Conservation (phyloP, 352 stramenopile species). For the Pythium brassicae region DNA sequence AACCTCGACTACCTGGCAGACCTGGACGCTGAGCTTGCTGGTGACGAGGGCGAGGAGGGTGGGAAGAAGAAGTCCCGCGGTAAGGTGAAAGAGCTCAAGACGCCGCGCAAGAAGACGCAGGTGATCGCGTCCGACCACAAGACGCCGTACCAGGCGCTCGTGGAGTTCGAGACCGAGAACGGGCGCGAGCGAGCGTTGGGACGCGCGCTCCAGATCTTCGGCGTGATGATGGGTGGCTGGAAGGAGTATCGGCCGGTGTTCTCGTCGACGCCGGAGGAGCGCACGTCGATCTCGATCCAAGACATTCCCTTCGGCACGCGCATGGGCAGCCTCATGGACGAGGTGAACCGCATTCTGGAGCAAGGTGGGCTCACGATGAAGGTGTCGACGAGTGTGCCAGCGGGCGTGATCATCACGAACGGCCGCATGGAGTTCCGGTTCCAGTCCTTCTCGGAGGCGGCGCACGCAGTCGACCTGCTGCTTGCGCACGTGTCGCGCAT, state of each 20-base stretch:
- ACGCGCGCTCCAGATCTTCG: slow-evolving; percentile 82
- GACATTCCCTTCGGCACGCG: slow-evolving; percentile 75
- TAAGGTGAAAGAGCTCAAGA: slow-evolving; percentile 29
- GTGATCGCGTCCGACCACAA: slow-evolving; percentile 79
- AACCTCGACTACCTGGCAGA: slow-evolving; percentile 29
- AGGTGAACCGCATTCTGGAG: slow-evolving; percentile 53
- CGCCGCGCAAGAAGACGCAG: slow-evolving; percentile 47
- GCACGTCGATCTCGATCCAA: slow-evolving; percentile 61
- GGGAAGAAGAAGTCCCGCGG: slow-evolving; percentile 19
- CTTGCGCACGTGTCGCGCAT: slow-evolving; percentile 41
- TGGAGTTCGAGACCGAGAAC: slow-evolving; percentile 61
- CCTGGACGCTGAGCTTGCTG: slow-evolving; percentile 25
- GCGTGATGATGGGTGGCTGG: slow-evolving; percentile 81
- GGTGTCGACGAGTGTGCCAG: slow-evolving; percentile 22
- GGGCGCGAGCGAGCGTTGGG: slow-evolving; percentile 56
- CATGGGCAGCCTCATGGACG: slow-evolving; percentile 45
- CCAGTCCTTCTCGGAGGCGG: slow-evolving; percentile 62
- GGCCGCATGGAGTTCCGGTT: slow-evolving; percentile 75
- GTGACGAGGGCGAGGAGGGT: slow-evolving; percentile 16
- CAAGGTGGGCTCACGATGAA: slow-evolving; percentile 44
- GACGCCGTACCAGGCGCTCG: slow-evolving; percentile 61
- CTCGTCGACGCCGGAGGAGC: slow-evolving; percentile 39
- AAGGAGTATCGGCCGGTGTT: slow-evolving; percentile 84
- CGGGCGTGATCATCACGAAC: slow-evolving; percentile 35
- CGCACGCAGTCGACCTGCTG: slow-evolving; percentile 69